Base-by-base conservation (phyloP, 805 yeast genomes). In the Myxozyma kluyveri region DNA sequence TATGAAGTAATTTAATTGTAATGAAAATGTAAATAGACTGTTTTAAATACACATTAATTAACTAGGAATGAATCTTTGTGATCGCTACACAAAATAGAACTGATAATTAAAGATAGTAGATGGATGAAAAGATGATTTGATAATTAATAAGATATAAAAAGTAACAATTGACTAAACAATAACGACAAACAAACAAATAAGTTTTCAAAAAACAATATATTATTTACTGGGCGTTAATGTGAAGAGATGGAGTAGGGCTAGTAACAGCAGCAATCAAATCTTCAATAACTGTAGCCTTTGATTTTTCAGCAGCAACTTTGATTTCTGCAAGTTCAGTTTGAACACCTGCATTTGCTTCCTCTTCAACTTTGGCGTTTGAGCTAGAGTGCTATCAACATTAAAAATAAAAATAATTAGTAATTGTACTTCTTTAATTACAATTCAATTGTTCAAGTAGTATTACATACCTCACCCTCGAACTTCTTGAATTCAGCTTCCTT, bases 401-500 rank as follows among this genome's bases (percentile, higher is more conserved):
- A 17, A 10, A 23, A 14, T 26, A 17, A n/a, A n/a, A n/a, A n/a
- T n/a, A n/a, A n/a, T n/a, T n/a, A 44, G 33, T 50, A 52, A 54
- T 39, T 31, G 47, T 38, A 42, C 32, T 27, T 18, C 14, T 40
- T 22, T 7, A 17, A 5, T 10, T 19, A 17, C 24, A 27, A 24
- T 6, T 17, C 14, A 18, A 12, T 19, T 7, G 35, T 4, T 6
- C 22, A n/a, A 14, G 17, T 29, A n/a, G 4, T 6, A 12, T 6
- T 9, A 27, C 72, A 22, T 62, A 71, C 75, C 64, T 83, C 81
- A 37, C 76, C 71, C 69, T 88, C 93, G 65, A 76, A 83, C 58
- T 80, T 73, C 67, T 80, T 78, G 71, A 91, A 81, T 72, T 91
- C 96, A 43, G 72, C 74, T 59, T 90, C 96, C 75, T 90, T 91